These are phyloP conservation scores for Lipomyces spencermartinsiae DNA, from an alignment of 805 yeast species.

Conservation along the genomic window DNA sequence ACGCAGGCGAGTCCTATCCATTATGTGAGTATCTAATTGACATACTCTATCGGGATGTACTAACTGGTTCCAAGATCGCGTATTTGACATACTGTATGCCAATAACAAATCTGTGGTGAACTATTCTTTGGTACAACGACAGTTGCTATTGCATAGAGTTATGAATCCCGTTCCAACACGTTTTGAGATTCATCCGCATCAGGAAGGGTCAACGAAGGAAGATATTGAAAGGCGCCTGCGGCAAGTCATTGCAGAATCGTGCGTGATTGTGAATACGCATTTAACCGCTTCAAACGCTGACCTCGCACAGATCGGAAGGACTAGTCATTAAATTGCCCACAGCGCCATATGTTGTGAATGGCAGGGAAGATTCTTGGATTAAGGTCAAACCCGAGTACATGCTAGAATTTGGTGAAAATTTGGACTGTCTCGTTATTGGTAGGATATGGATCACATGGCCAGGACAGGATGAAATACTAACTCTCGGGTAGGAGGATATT, in stretches of 20 bases:
- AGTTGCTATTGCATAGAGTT: constrained; percentile 55
- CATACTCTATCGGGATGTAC: background rate
- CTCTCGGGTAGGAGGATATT: constrained; percentile 51
- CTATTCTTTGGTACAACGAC: constrained; percentile 62
- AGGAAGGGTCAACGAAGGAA: constrained; percentile 51
- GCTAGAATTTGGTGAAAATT: constrained; percentile 82
- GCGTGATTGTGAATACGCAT: background rate
- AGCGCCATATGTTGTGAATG: constrained; percentile 66
- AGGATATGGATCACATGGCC: background rate
- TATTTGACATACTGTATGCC: constrained; percentile 74
- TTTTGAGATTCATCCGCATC: constrained; percentile 42
- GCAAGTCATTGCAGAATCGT: constrained; percentile 55
- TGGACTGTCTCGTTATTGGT: constrained; percentile 83
- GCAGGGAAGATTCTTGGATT: constrained; percentile 72
- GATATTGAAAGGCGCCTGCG: constrained; percentile 65
- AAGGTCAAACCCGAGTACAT: constrained; percentile 92
- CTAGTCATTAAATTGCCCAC: constrained; percentile 71
- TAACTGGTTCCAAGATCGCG: constrained; percentile 45
- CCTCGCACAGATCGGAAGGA: constrained; percentile 71
- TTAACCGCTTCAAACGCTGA: background rate
- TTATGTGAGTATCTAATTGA: constrained; percentile 33
- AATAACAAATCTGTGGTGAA: constrained; percentile 70
- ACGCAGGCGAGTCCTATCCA: constrained; percentile 44
- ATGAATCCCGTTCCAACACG: constrained; percentile 44
- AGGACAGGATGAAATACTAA: background rate